These are phyloP conservation scores for Circinella minor DNA, from an alignment of 371 early-diverging fungal genomes.

Conservation along the genomic window DNA sequence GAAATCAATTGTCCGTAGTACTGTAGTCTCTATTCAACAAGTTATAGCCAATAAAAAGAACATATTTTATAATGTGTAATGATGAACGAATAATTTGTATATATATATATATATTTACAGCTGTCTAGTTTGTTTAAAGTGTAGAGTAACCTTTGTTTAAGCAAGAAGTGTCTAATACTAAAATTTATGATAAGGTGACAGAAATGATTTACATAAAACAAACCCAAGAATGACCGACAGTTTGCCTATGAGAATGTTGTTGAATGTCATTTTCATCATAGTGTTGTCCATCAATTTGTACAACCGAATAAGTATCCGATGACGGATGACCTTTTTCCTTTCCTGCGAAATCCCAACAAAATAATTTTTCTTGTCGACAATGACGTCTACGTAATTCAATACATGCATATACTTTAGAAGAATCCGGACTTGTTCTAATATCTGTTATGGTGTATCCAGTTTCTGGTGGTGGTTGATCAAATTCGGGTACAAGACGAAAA, in stretches of 20 bases:
- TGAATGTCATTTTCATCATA: background rate
- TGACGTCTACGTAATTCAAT: constrained; percentile 33
- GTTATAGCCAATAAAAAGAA: no score
- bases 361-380: constrained; percentile 31
- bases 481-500: constrained; percentile 40
- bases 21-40: no score
- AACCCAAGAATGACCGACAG: constrained; percentile 42
- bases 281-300: constrained; percentile 22
- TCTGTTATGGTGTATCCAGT: constrained; percentile 41
- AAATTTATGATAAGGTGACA: background rate
- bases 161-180: no score
- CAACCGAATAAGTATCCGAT: constrained; percentile 13
- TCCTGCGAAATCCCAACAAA: constrained; percentile 43
- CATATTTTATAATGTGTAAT: no score
- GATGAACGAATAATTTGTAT: no score
- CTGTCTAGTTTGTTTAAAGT: no score
- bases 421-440: constrained; percentile 29
- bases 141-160: no score
- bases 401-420: constrained; percentile 31
- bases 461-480: constrained; percentile 18
- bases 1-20: no score
- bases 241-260: constrained; percentile 10
- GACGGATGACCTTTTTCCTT: constrained; percentile 1
- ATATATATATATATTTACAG: no score
- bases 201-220: constrained; percentile 32